A percentile compares a stretch with the other conserved stretches of the same genome.
These are phyloP conservation scores for Chrysochromulina parva DNA, from an alignment of 78 protist species.

Conservation along the genomic window DNA sequence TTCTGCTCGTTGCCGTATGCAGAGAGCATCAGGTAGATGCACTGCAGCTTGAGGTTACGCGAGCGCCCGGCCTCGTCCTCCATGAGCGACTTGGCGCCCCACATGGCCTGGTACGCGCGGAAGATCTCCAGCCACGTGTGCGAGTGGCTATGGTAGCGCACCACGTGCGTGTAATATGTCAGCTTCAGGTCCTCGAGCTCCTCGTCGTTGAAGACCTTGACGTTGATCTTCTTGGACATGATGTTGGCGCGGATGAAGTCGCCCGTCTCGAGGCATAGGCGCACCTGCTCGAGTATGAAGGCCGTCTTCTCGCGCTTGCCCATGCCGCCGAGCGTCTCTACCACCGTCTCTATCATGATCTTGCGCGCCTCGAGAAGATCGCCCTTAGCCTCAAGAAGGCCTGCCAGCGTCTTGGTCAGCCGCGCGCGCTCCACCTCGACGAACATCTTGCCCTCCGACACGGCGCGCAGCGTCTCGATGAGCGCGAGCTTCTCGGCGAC, in stretches of 20 bases:
- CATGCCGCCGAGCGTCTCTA: constrained; percentile 82
- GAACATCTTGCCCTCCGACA: constrained; percentile 46
- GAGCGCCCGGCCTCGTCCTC: background rate
- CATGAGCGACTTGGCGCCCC: background rate
- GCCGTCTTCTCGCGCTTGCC: constrained; percentile 75
- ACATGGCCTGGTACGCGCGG: constrained; percentile 57
- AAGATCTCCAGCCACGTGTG: constrained; percentile 61
- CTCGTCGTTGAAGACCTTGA: constrained; percentile 9
- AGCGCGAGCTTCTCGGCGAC: constrained; percentile 13
- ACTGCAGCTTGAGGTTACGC: constrained; percentile 41
- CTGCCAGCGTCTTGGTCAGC: constrained; percentile 62
- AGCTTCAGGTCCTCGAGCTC: constrained; percentile 33
- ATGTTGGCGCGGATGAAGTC: constrained; percentile 70
- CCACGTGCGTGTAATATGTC: constrained; percentile 8
- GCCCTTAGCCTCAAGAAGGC: constrained; percentile 73
- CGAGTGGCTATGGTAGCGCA: constrained; percentile 11
- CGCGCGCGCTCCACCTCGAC: constrained; percentile 85
- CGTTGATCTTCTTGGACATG: constrained; percentile 61
- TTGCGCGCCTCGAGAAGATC: constrained; percentile 66
- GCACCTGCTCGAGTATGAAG: constrained; percentile 79
- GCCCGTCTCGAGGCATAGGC: constrained; percentile 68
- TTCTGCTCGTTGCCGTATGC: constrained; percentile 65
- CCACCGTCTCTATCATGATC: constrained; percentile 66
- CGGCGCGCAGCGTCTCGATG: constrained; percentile 43
- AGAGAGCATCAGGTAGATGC: constrained; percentile 61